Base-by-base conservation (phyloP, 2,329 filamentous ascomycete species). In the Fusarium pininemorale region DNA sequence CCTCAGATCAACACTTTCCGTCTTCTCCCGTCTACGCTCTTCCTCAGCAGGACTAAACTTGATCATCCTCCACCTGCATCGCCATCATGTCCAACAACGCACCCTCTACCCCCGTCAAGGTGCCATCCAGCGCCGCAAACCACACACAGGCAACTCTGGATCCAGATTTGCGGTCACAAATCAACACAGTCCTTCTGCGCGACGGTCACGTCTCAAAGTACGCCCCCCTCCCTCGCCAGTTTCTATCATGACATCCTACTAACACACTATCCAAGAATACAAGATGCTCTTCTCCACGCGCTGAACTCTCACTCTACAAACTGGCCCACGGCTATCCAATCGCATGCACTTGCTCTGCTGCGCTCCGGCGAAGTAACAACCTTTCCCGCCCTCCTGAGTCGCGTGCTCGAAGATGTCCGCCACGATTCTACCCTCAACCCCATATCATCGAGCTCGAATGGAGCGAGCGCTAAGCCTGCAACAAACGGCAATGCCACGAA, bases 141-240 rank as follows among this genome's bases (percentile, higher is more conserved):
- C 90, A 92, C 81, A 88, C 89, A 22, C 83, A 88, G 56, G 88
- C 89, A 11, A 92, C 89, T 14, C 85, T 90, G 64, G 90, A 92
- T 75, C 85, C 87, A 12, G 90, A 92, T 66, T 81, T 92, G 64
- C 85, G 90, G 28, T 91, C 90, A 5, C 86, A 91, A 75, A 89
- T 92, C 77, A 92, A 92, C 78, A 84, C 85, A 15, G 77, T 89
- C 18, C 82, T 92, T 30, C 83, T 92, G 39, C 84, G 85, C 45
- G 89, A 90, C 51, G 90, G 90, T 7, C 87, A 91, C 70, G 86
- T 91, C 30, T 81, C 85, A 53, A 90, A 88, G 90, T 91, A 84
- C 59, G 83, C 70, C 35, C 35, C 41, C 47, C 45, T 42, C 26
- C 18, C 63, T 56, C 37, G 22, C 37, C 35, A n/a, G 28, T 26